Evolutionary conservation across 495 filamentous ascomycete genomes (phyloP).

Genomic region (Apodospora peruviana): DNA sequence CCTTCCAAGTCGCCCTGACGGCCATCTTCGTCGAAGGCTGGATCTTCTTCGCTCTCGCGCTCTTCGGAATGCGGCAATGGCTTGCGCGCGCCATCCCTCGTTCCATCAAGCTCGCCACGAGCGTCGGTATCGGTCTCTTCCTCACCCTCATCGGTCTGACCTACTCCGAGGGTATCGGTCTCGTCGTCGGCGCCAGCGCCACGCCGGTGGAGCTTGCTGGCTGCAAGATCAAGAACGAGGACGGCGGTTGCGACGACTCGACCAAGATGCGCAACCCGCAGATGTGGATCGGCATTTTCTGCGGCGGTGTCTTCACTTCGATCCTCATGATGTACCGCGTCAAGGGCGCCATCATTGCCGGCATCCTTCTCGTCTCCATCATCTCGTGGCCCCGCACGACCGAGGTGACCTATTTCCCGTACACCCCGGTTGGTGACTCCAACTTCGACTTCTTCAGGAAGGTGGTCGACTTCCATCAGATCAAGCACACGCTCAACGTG

Average conservation of each 20-base stretch:
- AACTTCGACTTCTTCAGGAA: slow-evolving; percentile 79
- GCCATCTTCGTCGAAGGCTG: slow-evolving; percentile 81
- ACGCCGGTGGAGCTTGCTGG: slow-evolving; percentile 67
- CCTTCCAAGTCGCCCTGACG: slow-evolving; percentile 66
- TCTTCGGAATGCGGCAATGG: slow-evolving; percentile 77
- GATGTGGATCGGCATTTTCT: slow-evolving; percentile 82
- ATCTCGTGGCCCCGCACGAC: slow-evolving; percentile 77
- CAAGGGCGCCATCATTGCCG: slow-evolving; percentile 74
- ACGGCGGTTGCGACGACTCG: slow-evolving; percentile 44
- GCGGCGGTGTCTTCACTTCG: slow-evolving; percentile 68
- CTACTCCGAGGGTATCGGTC: slow-evolving; percentile 72
- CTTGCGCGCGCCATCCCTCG: slow-evolving; percentile 69
- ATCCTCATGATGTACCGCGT: slow-evolving; percentile 77
- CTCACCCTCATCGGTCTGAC: slow-evolving; percentile 75
- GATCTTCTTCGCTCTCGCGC: slow-evolving; percentile 62
- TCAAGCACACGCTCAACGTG: slow-evolving; percentile 56
- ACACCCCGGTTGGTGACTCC: slow-evolving; percentile 57
- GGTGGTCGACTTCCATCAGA: slow-evolving; percentile 73
- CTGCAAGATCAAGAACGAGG: slow-evolving; percentile 36
- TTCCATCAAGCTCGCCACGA: slow-evolving; percentile 78
- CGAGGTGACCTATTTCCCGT: slow-evolving; percentile 70
- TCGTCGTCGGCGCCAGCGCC: slow-evolving; percentile 52
- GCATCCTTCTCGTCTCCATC: slow-evolving; percentile 75
- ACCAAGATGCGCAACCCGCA: slow-evolving; percentile 70
- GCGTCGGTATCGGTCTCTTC: slow-evolving; percentile 75